Percentiles rank a stretch among this genome's conserved stretches.
Conservation (phyloP, 768 basidiomycete genomes). For the Auricularia cornea region DNA sequence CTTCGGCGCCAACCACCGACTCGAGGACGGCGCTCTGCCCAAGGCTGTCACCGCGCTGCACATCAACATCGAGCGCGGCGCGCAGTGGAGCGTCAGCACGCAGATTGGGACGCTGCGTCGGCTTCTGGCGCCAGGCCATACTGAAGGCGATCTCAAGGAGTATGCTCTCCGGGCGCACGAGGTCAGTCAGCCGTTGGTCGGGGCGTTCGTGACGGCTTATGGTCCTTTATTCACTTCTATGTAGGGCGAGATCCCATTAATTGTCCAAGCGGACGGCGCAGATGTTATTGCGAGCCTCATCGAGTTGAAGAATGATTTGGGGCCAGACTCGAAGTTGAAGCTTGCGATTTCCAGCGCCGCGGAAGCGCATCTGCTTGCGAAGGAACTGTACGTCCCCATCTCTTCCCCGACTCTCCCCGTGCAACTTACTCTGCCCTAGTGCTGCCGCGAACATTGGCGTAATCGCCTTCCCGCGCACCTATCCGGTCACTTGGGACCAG, state of each 20-base stretch:
- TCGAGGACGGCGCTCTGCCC: constrained; percentile 52
- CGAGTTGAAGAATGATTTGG: constrained; percentile 36
- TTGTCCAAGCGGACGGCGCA: constrained; percentile 31
- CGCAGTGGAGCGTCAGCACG: constrained; percentile 50
- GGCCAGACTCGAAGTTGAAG: constrained; percentile 32
- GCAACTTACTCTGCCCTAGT: background rate
- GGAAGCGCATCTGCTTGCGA: constrained; percentile 67
- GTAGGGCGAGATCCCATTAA: constrained; percentile 28
- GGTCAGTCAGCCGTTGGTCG: constrained; percentile 20
- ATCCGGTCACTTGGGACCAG: constrained; percentile 64
- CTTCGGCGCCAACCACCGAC: constrained; percentile 46
- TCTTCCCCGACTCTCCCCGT: background rate
- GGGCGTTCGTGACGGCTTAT: background rate
- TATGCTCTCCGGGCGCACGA: constrained; percentile 31
- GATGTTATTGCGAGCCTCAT: constrained; percentile 35
- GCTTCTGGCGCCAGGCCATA: constrained; percentile 25
- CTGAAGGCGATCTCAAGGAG: constrained; percentile 16
- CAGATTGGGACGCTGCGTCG: constrained; percentile 54
- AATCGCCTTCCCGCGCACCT: constrained; percentile 58
- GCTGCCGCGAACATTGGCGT: constrained; percentile 62
- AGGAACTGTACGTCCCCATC: constrained; percentile 37
- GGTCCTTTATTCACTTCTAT: background rate
- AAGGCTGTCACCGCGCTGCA: constrained; percentile 56
- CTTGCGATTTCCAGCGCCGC: constrained; percentile 49
- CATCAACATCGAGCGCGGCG: constrained; percentile 38